A percentile compares a stretch with the other conserved stretches of the same genome.
Evolutionary conservation across 306 rosid genomes (phyloP).

Genomic region (Cicer bijugum): DNA sequence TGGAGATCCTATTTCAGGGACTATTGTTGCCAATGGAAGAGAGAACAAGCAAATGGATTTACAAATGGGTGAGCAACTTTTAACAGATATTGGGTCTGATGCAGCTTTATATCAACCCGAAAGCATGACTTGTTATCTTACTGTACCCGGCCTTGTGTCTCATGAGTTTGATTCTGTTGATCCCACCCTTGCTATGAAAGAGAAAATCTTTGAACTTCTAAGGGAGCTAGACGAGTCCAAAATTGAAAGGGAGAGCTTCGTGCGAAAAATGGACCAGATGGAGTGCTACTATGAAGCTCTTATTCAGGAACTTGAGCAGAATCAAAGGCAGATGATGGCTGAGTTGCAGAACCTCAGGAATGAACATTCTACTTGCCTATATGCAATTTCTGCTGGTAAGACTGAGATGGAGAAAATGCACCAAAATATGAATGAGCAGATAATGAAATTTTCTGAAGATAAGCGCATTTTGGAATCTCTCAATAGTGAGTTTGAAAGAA

Average conservation of each 20-base stretch:
- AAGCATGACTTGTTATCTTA: conserved; percentile 60
- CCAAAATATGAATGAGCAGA: conserved; percentile 78
- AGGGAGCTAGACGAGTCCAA: conserved; percentile 84
- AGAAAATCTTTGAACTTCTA: conserved; percentile 71
- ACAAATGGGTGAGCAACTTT: conserved; percentile 56
- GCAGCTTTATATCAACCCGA: conserved; percentile 69
- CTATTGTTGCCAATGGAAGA: conserved; percentile 46
- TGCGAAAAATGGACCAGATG: conserved; percentile 96
- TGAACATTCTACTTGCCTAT: conserved; percentile 87
- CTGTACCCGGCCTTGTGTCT: conserved; percentile 62
- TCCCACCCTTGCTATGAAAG: conserved; percentile 72
- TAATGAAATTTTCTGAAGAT: conserved; percentile 70
- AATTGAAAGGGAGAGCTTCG: conserved; percentile 81
- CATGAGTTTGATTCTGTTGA: conserved; percentile 72
- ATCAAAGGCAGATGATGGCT: conserved; percentile 90
- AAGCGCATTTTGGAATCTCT: conserved; percentile 66
- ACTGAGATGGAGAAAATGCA: conserved; percentile 80
- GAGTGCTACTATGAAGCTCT: conserved; percentile 99
- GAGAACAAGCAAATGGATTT: conserved; percentile 55
- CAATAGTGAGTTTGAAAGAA: conserved; percentile 81
- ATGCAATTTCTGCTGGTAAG: conserved; percentile 86
- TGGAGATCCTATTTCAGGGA: conserved; percentile 58
- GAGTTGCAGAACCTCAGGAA: conserved; percentile 91
- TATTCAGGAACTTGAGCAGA: conserved; percentile 96
- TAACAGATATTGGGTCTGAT: conserved; percentile 68